Base-by-base conservation (phyloP, 805 yeast genomes). In the Zygoascus bituminiphila region DNA sequence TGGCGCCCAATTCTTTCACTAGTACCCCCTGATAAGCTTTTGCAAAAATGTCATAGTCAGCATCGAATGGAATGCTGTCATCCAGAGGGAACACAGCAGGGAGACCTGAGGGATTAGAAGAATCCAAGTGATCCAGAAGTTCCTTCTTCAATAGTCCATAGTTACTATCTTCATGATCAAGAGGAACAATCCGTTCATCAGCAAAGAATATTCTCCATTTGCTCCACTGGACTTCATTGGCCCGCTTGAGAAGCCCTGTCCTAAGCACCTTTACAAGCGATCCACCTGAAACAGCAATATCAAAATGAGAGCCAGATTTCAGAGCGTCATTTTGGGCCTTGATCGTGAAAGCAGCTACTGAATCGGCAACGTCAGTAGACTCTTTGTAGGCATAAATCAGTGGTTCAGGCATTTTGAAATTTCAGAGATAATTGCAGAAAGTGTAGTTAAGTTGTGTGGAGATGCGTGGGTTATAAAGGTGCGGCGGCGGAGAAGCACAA, bases 251-350 rank as follows among this genome's bases (percentile, higher is more conserved):
- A 53, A 88, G 72, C 2, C 88, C 91, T 42, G 73, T 70, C 51
- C 68, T 59, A 61, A 82, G 72, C 1, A 81, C 87, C 57, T 83
- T 81, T 24, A 89, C 87, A 57, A 88, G 73, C 8, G 96, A 86
- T 1, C 98, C 98, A 38, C 98, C 98, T 50, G 93, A 82, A 43
- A 89, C 75, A 10, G 96, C 96, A 51, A 89, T 72, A 55, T 76
- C 78, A 68, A 89, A 89, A 9, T 61, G 61, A 15, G 63, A 58
- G 39, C 69, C 66, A 21, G 54, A 48, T 14, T 64, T 57, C 47
- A 88, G 70, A 2, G 81, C 83, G 39, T 70, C 66, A 55, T 83
- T 71, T 66, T 88, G 96, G 46, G 74, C 63, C 45, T 73, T 65
- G 23, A 88, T 60, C 42, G 87, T 71, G 59, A 76, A 77, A 45